Evolutionary conservation across 192 early-diverging fungal species (phyloP).

Genomic region (Gryganskiella cystojenkinii): DNA sequence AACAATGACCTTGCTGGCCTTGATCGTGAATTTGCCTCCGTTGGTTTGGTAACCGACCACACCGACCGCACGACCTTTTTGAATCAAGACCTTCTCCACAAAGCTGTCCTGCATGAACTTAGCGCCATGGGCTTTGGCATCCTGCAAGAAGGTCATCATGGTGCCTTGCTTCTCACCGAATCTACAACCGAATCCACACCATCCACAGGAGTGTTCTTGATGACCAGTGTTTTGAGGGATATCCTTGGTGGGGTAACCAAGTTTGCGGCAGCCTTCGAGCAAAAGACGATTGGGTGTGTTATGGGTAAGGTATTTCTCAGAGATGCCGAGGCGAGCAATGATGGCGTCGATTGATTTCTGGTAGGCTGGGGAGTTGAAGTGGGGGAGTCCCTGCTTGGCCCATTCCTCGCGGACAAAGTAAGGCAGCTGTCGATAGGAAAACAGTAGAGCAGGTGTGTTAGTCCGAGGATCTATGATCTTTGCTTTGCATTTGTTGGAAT

Average conservation of each 20-base stretch:
- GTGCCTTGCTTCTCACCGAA: constrained; percentile 77
- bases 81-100: constrained; percentile 65
- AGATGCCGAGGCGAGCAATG: constrained; percentile 64
- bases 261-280: constrained; percentile 72
- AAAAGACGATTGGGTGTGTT: constrained; percentile 72
- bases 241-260: constrained; percentile 64
- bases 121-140: constrained; percentile 71
- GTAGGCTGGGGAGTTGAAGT: constrained; percentile 65
- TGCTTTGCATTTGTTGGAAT: no score
- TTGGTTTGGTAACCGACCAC: constrained; percentile 55
- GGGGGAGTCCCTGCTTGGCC: constrained; percentile 69
- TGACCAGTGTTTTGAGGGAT: constrained; percentile 77
- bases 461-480: background rate
- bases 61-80: constrained; percentile 66
- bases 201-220: constrained; percentile 67
- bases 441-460: no score
- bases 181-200: constrained; percentile 76
- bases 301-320: constrained; percentile 63
- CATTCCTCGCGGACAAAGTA: constrained; percentile 79
- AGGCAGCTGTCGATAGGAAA: constrained; percentile 61
- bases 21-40: constrained; percentile 52
- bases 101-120: constrained; percentile 68
- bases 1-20: constrained; percentile 67
- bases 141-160: constrained; percentile 72
- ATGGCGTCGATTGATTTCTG: constrained; percentile 66